Conservation (phyloP, 306 rosid species). For the Cucurbita maxima region DNA sequence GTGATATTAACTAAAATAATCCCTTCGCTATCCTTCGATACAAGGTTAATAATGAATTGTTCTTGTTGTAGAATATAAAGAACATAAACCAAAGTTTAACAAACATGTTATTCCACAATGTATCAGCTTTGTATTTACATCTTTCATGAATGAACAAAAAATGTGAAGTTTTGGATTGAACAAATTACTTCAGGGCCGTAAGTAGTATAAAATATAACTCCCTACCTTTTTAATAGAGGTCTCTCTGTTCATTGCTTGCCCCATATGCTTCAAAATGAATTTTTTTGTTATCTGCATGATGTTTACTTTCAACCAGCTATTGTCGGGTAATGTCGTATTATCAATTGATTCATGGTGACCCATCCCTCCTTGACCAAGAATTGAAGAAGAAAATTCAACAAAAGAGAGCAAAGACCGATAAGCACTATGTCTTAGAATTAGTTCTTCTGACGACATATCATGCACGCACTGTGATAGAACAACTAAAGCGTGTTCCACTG, state of each 20-base stretch:
- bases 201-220: neutral
- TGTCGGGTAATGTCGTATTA: slow-evolving; percentile 8
- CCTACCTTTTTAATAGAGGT: slow-evolving; percentile 48
- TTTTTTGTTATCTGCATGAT: slow-evolving; percentile 35
- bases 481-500: slow-evolving; percentile 51
- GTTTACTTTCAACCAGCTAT: slow-evolving; percentile 49
- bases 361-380: slow-evolving; percentile 26
- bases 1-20: neutral
- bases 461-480: slow-evolving; percentile 79
- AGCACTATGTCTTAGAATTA: slow-evolving; percentile 51
- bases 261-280: slow-evolving; percentile 72
- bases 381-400: slow-evolving; percentile 53
- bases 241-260: slow-evolving; percentile 59
- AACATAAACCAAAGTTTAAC: neutral
- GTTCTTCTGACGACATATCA: slow-evolving; percentile 74
- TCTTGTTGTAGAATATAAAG: neutral
- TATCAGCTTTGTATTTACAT: too few species aligned
- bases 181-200: neutral
- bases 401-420: slow-evolving; percentile 46
- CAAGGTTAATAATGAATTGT: neutral
- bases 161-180: neutral
- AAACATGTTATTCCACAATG: too few species aligned
- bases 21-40: neutral
- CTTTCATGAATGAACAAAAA: too few species aligned
- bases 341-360: slow-evolving; percentile 21